Base-by-base conservation (phyloP, 2,329 filamentous ascomycete species). In the Ascochyta fabae region DNA sequence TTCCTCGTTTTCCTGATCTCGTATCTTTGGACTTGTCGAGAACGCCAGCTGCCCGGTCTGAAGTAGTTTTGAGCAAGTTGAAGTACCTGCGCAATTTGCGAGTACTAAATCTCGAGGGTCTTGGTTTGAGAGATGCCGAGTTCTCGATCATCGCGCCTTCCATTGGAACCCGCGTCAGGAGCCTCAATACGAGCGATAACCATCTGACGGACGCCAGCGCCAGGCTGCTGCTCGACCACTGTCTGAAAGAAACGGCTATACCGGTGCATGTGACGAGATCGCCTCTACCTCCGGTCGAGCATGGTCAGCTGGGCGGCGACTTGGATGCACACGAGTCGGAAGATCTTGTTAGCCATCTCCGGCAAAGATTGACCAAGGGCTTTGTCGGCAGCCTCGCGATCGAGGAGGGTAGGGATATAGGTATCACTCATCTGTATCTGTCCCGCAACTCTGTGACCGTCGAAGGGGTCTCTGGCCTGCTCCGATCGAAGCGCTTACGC, bases 351-450 rank as follows among this genome's bases (percentile, higher is more conserved):
- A 73, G 78, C 27, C 81, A 80, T 45, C 74, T 86, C 22, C 71
- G 82, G 3, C 66, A 64, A 23, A 72, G 69, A 39, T 60, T 76
- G 22, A 73, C 71, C 0, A 58, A 59, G 34, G 70, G 70, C 1
- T 81, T 84, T 38, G 78, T 83, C 15, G 81, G 80, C 9, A 79
- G 81, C 45, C 78, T 85, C 27, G 80, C 82, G 34, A 80, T 86
- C 26, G 84, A 87, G 61, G 80, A 85, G 59, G 74, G 82, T 1
- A 78, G 81, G 22, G 77, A 82, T 62, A 73, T 77, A 9, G 85
- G 85, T 2, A 79, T 87, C 34, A 87, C 85, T 0, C 85, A 88
- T 71, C 72, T 88, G 2, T 86, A 85, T 62, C 78, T 87, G 13
- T 78, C 84, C 3, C 79, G 79, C 7, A 88, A 87, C 53, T 63